These are phyloP conservation scores for Penicillium samsonianum DNA, from an alignment of 495 filamentous ascomycete genomes.

Conservation along the genomic window DNA sequence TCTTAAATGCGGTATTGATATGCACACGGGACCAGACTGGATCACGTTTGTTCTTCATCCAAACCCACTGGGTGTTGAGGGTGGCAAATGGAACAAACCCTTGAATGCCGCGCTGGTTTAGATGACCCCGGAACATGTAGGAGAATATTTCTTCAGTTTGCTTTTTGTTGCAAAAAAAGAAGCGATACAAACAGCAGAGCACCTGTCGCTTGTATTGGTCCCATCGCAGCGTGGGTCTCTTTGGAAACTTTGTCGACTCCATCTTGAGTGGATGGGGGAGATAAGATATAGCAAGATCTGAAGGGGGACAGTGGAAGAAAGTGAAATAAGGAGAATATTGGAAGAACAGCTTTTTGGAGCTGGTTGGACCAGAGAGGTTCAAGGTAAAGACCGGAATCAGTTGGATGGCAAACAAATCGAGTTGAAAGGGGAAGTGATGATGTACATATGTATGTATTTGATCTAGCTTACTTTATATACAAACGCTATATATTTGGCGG, in stretches of 20 bases:
- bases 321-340: not conserved
- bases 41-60: conserved; percentile 16
- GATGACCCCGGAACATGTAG: conserved; percentile 18
- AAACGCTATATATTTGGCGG: too few species aligned
- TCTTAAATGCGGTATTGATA: conserved; percentile 16
- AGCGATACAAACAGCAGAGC: conserved; percentile 33
- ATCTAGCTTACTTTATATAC: too few species aligned
- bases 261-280: not conserved
- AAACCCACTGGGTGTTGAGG: conserved; percentile 27
- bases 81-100: conserved; percentile 8
- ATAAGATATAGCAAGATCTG: not conserved
- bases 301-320: not conserved
- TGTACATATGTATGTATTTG: too few species aligned
- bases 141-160: conserved; percentile 28
- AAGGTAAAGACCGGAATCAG: too few species aligned
- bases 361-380: not conserved
- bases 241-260: not conserved
- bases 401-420: not conserved
- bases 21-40: conserved; percentile 30
- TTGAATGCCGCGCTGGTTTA: conserved; percentile 23
- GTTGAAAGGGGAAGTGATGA: not conserved
- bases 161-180: conserved; percentile 17
- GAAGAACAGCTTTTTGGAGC: not conserved
- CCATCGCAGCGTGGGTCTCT: conserved; percentile 21
- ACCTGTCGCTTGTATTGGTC: conserved; percentile 21